A percentile compares a stretch with the other conserved stretches of the same genome.
Evolutionary conservation across 1,284 basidiomycete genomes (phyloP).

Genomic region (Trichosporon ovoides): DNA sequence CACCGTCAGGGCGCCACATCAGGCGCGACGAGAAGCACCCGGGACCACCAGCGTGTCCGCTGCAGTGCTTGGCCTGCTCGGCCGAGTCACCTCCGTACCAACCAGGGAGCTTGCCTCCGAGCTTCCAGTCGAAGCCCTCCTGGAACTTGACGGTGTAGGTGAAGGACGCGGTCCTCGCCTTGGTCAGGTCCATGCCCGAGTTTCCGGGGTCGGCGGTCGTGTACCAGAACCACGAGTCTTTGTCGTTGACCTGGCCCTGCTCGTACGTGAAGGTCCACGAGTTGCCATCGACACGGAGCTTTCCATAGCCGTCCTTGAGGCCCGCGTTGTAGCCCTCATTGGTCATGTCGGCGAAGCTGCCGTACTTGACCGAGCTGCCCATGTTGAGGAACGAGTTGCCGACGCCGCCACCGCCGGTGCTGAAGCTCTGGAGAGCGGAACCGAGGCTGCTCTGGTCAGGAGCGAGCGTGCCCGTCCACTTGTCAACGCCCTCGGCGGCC

Average conservation of each 20-base stretch:
- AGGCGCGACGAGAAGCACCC: constrained; percentile 47
- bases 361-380: background rate
- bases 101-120: constrained; percentile 50
- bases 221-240: constrained; percentile 13
- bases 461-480: constrained; percentile 7
- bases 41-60: constrained; percentile 39
- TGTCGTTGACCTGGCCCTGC: constrained; percentile 11
- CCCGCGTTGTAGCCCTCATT: constrained; percentile 9
- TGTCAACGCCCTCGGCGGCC: constrained; percentile 1
- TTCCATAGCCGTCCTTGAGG: constrained; percentile 8
- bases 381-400: constrained; percentile 2
- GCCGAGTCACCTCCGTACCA: constrained; percentile 35
- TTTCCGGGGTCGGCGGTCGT: constrained; percentile 10
- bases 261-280: constrained; percentile 6
- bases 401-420: constrained; percentile 6
- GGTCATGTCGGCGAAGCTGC: constrained; percentile 8
- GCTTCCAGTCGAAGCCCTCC: constrained; percentile 43
- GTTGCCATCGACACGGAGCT: background rate
- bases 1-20: constrained; percentile 46
- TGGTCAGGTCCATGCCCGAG: constrained; percentile 8
- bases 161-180: constrained; percentile 19
- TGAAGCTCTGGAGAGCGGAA: background rate
- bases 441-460: constrained; percentile 8
- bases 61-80: constrained; percentile 40
- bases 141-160: constrained; percentile 47